Evolutionary conservation across 2,329 filamentous ascomycete species (phyloP), one percentile per base, ranked within the genome.

Genomic region (Nothopassalora personata): DNA sequence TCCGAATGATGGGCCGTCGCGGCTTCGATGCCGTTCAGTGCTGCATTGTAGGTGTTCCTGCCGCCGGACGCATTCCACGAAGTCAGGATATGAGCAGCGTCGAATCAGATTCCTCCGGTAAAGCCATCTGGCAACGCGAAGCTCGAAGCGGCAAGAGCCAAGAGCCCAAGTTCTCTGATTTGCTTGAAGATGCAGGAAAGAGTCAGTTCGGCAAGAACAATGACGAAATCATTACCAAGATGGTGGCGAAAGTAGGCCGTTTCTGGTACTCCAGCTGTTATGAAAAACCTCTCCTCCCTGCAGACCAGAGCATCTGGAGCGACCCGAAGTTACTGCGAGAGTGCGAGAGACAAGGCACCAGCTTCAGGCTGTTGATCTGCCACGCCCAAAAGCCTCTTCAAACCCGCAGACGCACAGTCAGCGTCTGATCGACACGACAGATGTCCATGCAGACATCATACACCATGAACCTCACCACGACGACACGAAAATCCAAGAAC

Each of bases 221-320:
- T 23, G 91, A 96, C 66, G 90, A 91, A 70, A 87, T 86, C 65
- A 96, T 97, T 70, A 90, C 91, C 13, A 92, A 90, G 70, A 96
- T 96, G 81, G 91, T 97, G 23, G 88, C 91, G 15, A 88, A 86
- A 63, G 93, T 97, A 10, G 93, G 91, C 1, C 83, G 94, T 47
- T 97, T 93, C 91, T 99, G 94, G 94, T 97, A 96, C 75, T 89
- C 86, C 9, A 85, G 89, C 54, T 97, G 93, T 78, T 97, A 97
- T 72, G 93, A 97, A 75, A 75, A 80, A 60, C 72, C 77, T 33
- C 67, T 79, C 4, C 70, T 72, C 8, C 67, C 71, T 53, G 76
- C 78, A 51, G 77, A 78, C 49, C 83, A 75, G 60, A 87, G 88
- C 72, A 89, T 97, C 65, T 97, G 92, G 88, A 82, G 81, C 50